These are phyloP conservation scores for Pouteria glomerata DNA, from an alignment of 148 eudicot species.

Conservation along the genomic window DNA sequence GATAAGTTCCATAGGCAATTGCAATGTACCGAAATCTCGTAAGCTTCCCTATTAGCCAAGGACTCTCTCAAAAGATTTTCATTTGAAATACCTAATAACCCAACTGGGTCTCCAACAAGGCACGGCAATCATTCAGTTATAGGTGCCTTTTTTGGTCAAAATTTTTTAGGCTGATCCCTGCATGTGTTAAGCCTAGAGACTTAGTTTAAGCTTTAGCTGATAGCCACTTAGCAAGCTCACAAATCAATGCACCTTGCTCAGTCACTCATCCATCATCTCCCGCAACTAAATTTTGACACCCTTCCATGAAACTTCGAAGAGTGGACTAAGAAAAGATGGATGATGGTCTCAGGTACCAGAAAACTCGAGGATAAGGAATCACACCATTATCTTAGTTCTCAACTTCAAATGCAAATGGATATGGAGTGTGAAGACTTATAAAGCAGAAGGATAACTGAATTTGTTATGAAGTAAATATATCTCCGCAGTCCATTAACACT, in stretches of 20 bases:
- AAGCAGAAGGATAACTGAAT: background rate
- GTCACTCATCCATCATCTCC: background rate
- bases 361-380: background rate
- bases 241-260: background rate
- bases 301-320: background rate
- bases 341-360: too few relatives aligned
- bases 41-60: background rate
- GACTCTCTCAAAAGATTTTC: background rate
- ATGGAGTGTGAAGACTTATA: background rate
- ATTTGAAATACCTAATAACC: background rate
- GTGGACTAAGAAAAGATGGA: background rate
- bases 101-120: background rate
- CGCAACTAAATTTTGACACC: background rate
- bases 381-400: background rate
- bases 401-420: background rate
- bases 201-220: background rate
- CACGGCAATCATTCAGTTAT: background rate
- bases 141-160: background rate
- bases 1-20: background rate
- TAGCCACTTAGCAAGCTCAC: background rate
- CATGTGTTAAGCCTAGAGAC: background rate
- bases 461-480: background rate
- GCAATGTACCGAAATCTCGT: too few relatives aligned
- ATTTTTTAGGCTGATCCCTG: background rate
- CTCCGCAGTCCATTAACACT: background rate